Evolutionary conservation across 495 filamentous ascomycete genomes (phyloP).

Genomic region (Podospora didyma): DNA sequence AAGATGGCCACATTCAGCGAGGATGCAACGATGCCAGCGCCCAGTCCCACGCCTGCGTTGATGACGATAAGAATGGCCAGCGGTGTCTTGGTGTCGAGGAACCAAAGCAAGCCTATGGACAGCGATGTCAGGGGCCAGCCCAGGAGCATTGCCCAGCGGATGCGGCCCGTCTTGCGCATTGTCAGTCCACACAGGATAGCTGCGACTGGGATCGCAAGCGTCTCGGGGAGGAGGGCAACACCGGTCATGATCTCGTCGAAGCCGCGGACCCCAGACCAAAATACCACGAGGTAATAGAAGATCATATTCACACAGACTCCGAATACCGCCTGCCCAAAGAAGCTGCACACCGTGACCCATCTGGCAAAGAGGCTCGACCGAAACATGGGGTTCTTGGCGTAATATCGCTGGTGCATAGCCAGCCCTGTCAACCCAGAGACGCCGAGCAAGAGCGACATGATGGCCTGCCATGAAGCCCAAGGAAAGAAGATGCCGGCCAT

Average conservation of each 20-base stretch:
- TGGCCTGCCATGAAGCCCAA: constrained; percentile 52
- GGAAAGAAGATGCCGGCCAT: constrained; percentile 53
- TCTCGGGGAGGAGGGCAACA: constrained; percentile 56
- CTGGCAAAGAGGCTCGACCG: constrained; percentile 37
- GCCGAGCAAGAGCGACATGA: constrained; percentile 56
- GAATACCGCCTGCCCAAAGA: constrained; percentile 48
- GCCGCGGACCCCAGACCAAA: constrained; percentile 61
- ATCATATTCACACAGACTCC: constrained; percentile 36
- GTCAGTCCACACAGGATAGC: constrained; percentile 47
- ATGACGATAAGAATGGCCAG: constrained; percentile 50
- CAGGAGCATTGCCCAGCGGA: constrained; percentile 50
- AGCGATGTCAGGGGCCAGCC: constrained; percentile 51
- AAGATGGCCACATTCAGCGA: constrained; percentile 49
- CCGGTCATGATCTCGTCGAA: constrained; percentile 57
- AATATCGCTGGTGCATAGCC: constrained; percentile 47
- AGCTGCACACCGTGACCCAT: constrained; percentile 34
- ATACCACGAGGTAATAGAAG: constrained; percentile 66
- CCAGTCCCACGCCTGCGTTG: constrained; percentile 48
- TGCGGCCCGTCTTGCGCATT: constrained; percentile 40
- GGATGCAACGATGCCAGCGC: constrained; percentile 52
- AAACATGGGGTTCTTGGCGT: constrained; percentile 48
- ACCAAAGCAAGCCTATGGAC: constrained; percentile 46
- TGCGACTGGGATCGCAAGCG: constrained; percentile 39
- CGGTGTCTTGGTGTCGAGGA: constrained; percentile 44
- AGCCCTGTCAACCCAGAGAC: constrained; percentile 39